These are phyloP conservation scores for Gnaphalium uliginosum DNA, from an alignment of 129 eudicot genomes.

Conservation along the genomic window DNA sequence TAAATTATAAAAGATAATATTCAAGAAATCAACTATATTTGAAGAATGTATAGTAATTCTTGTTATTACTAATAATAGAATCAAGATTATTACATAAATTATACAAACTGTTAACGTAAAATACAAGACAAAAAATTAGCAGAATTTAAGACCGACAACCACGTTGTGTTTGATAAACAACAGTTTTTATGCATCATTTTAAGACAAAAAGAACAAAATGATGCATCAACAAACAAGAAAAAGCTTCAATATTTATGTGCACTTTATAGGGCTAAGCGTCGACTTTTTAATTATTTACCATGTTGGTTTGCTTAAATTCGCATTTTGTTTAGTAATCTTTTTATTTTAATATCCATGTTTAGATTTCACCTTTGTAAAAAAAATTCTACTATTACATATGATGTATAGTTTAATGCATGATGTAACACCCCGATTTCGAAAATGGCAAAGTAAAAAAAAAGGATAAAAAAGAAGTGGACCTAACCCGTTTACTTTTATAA, in stretches of 20 bases:
- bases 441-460: no score
- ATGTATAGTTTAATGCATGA: background rate
- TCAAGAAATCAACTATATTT: background rate
- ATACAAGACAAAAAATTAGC: constrained; percentile 6
- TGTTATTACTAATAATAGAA: background rate
- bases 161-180: constrained; percentile 31
- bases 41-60: background rate
- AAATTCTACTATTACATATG: background rate
- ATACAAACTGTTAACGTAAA: constrained; percentile 18
- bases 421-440: no score
- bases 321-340: background rate
- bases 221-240: constrained; percentile 33
- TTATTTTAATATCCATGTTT: constrained; percentile 20
- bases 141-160: constrained; percentile 31
- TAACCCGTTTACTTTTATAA: no score
- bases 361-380: background rate
- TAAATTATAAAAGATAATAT: background rate
- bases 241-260: constrained; percentile 17
- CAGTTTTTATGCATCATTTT: constrained; percentile 17
- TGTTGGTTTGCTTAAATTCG: constrained; percentile 15
- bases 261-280: constrained; percentile 29
- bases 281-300: constrained; percentile 20
- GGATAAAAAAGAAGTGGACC: no score
- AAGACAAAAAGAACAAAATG: constrained; percentile 34
- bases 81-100: background rate